A percentile compares a stretch with the other conserved stretches of the same genome.
Conservation (phyloP, 257 asterid species). For the Datura wrightii region DNA sequence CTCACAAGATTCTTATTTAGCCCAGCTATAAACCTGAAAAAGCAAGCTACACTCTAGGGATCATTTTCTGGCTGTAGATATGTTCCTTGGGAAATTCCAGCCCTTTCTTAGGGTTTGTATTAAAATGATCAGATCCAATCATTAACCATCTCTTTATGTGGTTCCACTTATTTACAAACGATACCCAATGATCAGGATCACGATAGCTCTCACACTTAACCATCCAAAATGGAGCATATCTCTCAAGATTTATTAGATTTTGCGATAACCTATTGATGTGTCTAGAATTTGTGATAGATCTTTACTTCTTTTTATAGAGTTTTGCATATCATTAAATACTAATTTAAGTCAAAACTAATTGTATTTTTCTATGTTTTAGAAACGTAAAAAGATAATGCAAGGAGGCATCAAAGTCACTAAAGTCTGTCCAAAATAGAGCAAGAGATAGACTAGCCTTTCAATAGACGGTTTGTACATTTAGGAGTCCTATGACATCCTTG, state of each 20-base stretch:
- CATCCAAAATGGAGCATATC: conserved; percentile 94
- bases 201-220: conserved; percentile 81
- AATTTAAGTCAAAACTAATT: too few relatives aligned
- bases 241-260: conserved; percentile 66
- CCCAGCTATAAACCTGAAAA: conserved; percentile 92
- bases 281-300: too few relatives aligned
- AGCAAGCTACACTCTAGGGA: conserved; percentile 97
- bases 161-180: conserved; percentile 83
- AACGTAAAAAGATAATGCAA: too few relatives aligned
- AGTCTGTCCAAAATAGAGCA: too few relatives aligned
- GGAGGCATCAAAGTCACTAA: too few relatives aligned
- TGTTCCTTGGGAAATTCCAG: conserved; percentile 94
- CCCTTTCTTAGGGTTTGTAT: conserved; percentile 95
- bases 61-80: conserved; percentile 94
- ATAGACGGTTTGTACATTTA: too few relatives aligned
- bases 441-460: too few relatives aligned
- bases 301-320: too few relatives aligned
- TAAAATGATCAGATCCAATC: conserved; percentile 98
- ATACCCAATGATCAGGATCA: conserved; percentile 91
- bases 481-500: too few relatives aligned
- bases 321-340: too few relatives aligned
- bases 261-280: neutral
- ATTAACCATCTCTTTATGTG: conserved; percentile 88
- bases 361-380: too few relatives aligned
- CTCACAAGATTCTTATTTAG: conserved; percentile 95